Conservation (phyloP, 2,329 filamentous ascomycete genomes). For the Stagonosporopsis chrysanthemi region DNA sequence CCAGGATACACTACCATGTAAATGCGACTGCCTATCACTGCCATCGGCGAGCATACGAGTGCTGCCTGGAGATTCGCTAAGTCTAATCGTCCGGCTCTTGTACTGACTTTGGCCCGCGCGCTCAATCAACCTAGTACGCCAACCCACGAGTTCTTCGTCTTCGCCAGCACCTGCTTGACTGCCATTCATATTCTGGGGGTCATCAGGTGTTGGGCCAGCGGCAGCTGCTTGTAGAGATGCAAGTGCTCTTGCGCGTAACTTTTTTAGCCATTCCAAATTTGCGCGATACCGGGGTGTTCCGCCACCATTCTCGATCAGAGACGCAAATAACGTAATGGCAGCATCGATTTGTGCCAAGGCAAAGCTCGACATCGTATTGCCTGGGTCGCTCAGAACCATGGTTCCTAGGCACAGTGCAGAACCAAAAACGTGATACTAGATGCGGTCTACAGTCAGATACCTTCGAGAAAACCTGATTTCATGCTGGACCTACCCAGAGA, state of each 20-base stretch:
- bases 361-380: conserved; percentile 6
- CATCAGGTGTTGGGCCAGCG: background rate
- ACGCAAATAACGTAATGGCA: conserved; percentile 1
- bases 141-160: conserved; percentile 8
- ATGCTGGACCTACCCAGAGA: background rate
- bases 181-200: background rate
- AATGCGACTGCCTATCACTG: background rate
- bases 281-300: conserved; percentile 6
- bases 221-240: conserved; percentile 1
- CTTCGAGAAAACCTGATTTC: background rate
- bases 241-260: conserved; percentile 4
- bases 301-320: conserved; percentile 4
- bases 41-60: background rate
- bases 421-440: conserved; percentile 12
- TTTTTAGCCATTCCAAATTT: conserved; percentile 8
- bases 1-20: background rate
- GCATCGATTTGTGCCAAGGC: conserved; percentile 7
- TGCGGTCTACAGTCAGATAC: too few species aligned
- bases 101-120: conserved; percentile 4
- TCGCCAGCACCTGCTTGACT: conserved; percentile 1
- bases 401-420: conserved; percentile 8
- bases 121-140: conserved; percentile 9
- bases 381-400: conserved; percentile 3
- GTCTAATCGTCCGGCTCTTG: background rate
- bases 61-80: background rate